Percentiles rank a stretch among this genome's conserved stretches.
Evolutionary conservation across 1,139 yeast genomes (phyloP).

Genomic region (Maudiozyma humilis): DNA sequence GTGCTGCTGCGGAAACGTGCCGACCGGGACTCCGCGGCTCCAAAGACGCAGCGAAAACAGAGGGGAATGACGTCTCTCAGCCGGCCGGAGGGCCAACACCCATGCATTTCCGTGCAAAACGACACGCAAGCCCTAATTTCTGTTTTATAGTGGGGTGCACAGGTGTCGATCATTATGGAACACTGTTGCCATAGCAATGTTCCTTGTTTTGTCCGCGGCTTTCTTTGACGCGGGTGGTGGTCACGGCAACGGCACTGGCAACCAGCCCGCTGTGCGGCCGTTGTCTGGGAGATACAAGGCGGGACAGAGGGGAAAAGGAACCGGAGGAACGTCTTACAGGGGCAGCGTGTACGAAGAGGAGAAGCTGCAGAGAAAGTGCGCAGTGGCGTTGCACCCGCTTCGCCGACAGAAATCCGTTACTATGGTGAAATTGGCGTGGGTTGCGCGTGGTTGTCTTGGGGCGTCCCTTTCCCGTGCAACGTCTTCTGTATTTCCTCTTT

Average conservation of each 20-base stretch:
- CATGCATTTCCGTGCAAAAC: background rate
- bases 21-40: background rate
- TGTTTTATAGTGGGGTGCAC: background rate
- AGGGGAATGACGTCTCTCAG: background rate
- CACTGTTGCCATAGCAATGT: background rate
- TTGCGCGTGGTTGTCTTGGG: too few species aligned
- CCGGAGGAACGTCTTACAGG: background rate
- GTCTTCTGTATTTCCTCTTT: background rate
- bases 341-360: background rate
- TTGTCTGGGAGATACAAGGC: background rate
- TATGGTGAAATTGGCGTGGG: too few species aligned
- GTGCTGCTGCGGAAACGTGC: too few species aligned
- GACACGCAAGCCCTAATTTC: background rate
- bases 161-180: background rate
- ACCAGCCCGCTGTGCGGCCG: background rate
- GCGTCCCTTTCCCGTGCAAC: too few species aligned
- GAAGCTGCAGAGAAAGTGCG: too few species aligned
- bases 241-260: background rate
- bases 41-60: background rate
- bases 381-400: too few species aligned
- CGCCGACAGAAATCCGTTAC: too few species aligned
- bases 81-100: background rate
- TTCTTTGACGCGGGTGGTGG: background rate
- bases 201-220: background rate
- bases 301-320: background rate